Evolutionary conservation across 441 rosid species (phyloP).

Genomic region (Populus hybrid): DNA sequence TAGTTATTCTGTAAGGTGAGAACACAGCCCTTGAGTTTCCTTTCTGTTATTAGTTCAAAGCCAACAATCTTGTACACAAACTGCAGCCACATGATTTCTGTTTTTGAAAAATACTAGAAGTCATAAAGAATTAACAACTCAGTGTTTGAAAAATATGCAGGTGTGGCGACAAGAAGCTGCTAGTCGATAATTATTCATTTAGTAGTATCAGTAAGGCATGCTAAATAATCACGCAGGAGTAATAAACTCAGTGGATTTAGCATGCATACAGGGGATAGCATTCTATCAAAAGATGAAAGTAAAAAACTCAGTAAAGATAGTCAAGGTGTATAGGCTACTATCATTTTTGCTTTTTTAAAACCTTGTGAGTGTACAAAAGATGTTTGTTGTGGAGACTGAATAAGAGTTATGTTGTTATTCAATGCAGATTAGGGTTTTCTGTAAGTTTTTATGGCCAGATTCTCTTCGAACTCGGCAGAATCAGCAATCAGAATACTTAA

Average conservation of each 20-base stretch:
- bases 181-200: not conserved
- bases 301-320: not conserved
- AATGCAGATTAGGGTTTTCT: not conserved
- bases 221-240: not conserved
- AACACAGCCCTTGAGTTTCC: not conserved
- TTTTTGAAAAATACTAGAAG: not conserved
- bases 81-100: not conserved
- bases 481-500: not conserved
- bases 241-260: not conserved
- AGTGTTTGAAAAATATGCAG: conserved; percentile 1
- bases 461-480: not conserved
- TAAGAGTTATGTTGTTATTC: not conserved
- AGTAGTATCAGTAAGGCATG: not conserved
- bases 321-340: not conserved
- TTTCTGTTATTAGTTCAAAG: not conserved
- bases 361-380: not conserved
- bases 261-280: not conserved
- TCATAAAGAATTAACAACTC: not conserved
- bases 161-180: not conserved
- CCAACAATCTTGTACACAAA: not conserved
- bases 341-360: not conserved
- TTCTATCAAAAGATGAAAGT: not conserved
- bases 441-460: not conserved
- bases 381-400: not conserved
- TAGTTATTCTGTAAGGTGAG: conserved; percentile 23